phyloP scores from a whole-genome alignment of 345 rosid species.

The Iberis pinnata region DNA sequence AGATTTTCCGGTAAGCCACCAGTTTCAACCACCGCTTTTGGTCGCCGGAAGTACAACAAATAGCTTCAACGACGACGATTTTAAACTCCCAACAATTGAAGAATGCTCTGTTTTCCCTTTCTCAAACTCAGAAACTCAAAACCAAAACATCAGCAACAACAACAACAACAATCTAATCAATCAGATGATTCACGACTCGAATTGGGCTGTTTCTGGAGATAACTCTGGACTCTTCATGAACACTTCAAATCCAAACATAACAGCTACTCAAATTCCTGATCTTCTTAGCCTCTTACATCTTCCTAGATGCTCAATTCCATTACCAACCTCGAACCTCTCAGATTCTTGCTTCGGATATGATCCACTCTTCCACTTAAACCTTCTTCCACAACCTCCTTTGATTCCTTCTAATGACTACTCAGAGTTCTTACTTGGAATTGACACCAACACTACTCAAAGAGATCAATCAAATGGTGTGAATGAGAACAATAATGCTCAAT shows the following conservation, averaged over 20 bases:
- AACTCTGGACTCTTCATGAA: conserved; percentile 31
- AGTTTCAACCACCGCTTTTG: conserved; percentile 17
- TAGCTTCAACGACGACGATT: conserved; percentile 30
- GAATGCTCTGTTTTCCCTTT: conserved; percentile 29
- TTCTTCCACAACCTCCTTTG: conserved; percentile 61
- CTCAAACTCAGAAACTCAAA: conserved; percentile 20
- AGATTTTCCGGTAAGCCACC: conserved; percentile 10
- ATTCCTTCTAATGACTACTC: conserved; percentile 25
- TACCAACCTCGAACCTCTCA: conserved; percentile 29
- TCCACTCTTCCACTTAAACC: conserved; percentile 47
- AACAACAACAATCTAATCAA: conserved; percentile 32
- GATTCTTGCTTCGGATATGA: conserved; percentile 49
- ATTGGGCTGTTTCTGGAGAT: conserved; percentile 28
- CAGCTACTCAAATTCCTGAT: conserved; percentile 41
- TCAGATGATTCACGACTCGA: conserved; percentile 29
- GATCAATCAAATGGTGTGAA: conserved; percentile 13
- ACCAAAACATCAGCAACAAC: conserved; percentile 16
- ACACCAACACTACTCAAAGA: conserved; percentile 26
- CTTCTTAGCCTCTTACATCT: conserved; percentile 60
- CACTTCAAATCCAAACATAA: conserved; percentile 26
- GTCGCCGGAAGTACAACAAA: conserved; percentile 27
- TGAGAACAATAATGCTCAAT: conserved; percentile 37
- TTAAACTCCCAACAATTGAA: conserved; percentile 33
- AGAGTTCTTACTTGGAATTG: conserved; percentile 32
- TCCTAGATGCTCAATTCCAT: conserved; percentile 40